These are phyloP conservation scores for Camellia oleifera DNA, from an alignment of 179 eudicot species.

Conservation along the genomic window DNA sequence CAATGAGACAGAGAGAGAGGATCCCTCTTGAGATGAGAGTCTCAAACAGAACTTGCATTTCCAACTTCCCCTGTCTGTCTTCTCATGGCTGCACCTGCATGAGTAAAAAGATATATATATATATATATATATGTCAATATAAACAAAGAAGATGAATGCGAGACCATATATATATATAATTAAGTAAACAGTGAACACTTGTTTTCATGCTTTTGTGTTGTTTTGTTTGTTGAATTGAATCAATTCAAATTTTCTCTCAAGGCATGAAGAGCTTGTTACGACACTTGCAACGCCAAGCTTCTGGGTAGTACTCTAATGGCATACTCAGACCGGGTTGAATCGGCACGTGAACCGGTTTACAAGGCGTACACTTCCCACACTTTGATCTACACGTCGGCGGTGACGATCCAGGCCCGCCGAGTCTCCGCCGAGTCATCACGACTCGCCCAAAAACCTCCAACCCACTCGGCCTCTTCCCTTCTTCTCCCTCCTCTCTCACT, in stretches of 20 bases:
- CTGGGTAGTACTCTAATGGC: constrained; percentile 70
- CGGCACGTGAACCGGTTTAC: constrained; percentile 56
- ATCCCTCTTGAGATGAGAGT: background rate
- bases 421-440: constrained; percentile 22
- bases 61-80: background rate
- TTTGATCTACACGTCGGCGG: constrained; percentile 64
- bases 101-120: no score
- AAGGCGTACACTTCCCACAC: constrained; percentile 62
- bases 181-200: background rate
- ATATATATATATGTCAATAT: background rate
- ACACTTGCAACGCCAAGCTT: constrained; percentile 85
- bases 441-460: constrained; percentile 11
- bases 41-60: background rate
- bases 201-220: background rate
- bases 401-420: constrained; percentile 57
- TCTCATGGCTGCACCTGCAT: background rate
- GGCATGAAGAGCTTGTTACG: constrained; percentile 59
- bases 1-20: constrained; percentile 1
- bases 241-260: constrained; percentile 6
- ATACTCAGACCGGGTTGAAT: constrained; percentile 50
- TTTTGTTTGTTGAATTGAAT: background rate
- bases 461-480: background rate
- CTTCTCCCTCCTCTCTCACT: constrained; percentile 14
- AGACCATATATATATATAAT: no score
- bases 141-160: background rate